Base-by-base conservation (phyloP, 2,329 filamentous ascomycete species). In the Cryphonectria naterciae region DNA sequence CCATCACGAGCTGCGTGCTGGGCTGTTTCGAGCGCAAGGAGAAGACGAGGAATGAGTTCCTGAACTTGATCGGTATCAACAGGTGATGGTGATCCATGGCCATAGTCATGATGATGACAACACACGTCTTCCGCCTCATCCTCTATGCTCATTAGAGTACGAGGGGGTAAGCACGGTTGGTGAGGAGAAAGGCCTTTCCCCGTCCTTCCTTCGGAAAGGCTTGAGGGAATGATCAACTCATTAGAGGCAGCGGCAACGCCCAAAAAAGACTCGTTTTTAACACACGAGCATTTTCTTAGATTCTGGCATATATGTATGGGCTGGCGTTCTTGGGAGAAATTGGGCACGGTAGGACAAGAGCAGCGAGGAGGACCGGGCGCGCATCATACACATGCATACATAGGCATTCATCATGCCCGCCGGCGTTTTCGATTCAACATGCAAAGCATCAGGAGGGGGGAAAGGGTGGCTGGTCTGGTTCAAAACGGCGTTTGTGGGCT, bases 1-100 rank as follows among this genome's bases (percentile, higher is more conserved):
- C 96, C 8, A 96, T 97, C 52, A 99, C 96, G 25, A 98, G 94
- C 84, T 98, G 95, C 80, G 97, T 99, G 83, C 88, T 98, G n/a
- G 96, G 96, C 54, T 95, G 94, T 77, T 97, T 99, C 86, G 91
- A 97, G 78, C 91, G 91, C 72, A 94, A 93, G 76, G 93, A 94
- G 73, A 98, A 97, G 86, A 98, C 95, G 15, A 87, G 96, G 76
- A 97, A 97, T 79, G 96, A 99, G 82, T 99, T 99, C 78, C 83
- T 99, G 78, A 97, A 91, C 76, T 86, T 99, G 49, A 84, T 91
- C 46, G 88, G 88, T 54, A 81, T 94, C 70, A 90, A 93, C 80
- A 75, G 76, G 62, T 66, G 52, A 54, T 32, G n/a, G 41, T 7
- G n/a, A n/a, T 35, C 41, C 19, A 19, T 28, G 43, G 15, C 1